phyloP scores from a whole-genome alignment of 192 early-diverging fungal species.

The Coemansia umbellata region DNA sequence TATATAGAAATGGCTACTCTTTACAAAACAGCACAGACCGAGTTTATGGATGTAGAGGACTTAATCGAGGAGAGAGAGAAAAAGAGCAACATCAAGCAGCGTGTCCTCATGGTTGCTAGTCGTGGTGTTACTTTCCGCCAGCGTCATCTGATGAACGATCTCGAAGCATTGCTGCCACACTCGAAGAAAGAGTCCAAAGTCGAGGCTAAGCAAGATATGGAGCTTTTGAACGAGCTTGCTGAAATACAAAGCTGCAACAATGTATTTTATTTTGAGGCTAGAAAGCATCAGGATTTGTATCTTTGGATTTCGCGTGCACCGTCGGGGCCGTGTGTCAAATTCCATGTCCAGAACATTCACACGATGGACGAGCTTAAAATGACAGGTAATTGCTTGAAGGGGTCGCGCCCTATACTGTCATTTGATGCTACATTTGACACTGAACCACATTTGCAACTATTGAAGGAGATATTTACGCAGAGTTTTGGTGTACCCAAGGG shows the following conservation, averaged over 20 bases:
- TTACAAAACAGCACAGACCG: constrained; percentile 44
- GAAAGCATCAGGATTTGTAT: constrained; percentile 89
- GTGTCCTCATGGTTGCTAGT: constrained; percentile 83
- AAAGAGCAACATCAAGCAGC: constrained; percentile 77
- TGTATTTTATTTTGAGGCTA: constrained; percentile 91
- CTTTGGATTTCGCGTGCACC: constrained; percentile 95
- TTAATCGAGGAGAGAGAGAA: constrained; percentile 51
- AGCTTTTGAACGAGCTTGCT: constrained; percentile 89
- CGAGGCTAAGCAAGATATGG: constrained; percentile 85
- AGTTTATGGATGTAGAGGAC: constrained; percentile 42
- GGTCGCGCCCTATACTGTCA: constrained; percentile 89
- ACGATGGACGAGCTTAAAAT: constrained; percentile 99
- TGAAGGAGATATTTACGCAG: constrained; percentile 94
- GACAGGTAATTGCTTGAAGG: constrained; percentile 97
- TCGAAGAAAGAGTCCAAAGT: constrained; percentile 95
- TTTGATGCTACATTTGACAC: constrained; percentile 93
- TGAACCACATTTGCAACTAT: constrained; percentile 75
- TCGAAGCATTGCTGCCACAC: constrained; percentile 85
- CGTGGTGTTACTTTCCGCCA: constrained; percentile 82
- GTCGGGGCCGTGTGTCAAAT: constrained; percentile 91
- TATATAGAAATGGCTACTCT: constrained; percentile 36
- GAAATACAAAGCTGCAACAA: constrained; percentile 99
- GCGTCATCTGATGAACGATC: constrained; percentile 89
- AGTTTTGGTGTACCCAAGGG: constrained; percentile 87
- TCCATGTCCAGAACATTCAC: constrained; percentile 94